Evolutionary conservation across 1,284 basidiomycete species (phyloP).

Genomic region (Malassezia yamatoensis): DNA sequence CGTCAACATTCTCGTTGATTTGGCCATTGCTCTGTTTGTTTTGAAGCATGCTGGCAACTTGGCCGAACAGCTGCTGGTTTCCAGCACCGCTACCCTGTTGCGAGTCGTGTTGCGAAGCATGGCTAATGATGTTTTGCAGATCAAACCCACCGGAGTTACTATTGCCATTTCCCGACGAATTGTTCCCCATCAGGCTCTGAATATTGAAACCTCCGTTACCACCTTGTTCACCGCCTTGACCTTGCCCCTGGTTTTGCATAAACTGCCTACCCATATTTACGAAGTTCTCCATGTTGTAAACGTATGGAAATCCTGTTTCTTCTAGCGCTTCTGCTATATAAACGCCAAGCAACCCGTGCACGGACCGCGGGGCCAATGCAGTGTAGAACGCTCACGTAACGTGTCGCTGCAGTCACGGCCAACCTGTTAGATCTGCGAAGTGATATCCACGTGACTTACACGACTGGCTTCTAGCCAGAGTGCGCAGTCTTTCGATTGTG

Average conservation of each 20-base stretch:
- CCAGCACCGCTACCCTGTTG: slow-evolving; percentile 1
- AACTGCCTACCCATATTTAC: slow-evolving; percentile 17
- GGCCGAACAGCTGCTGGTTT: slow-evolving; percentile 6
- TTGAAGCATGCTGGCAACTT: slow-evolving; percentile 7
- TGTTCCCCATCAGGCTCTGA: neutral
- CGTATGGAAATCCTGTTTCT: neutral
- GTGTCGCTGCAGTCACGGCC: too few species aligned
- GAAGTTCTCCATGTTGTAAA: slow-evolving; percentile 18
- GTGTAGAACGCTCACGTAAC: too few species aligned
- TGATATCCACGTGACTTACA: too few species aligned
- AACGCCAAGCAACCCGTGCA: too few species aligned
- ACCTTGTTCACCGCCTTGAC: neutral
- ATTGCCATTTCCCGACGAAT: neutral
- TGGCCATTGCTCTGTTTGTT: slow-evolving; percentile 8
- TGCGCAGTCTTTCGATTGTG: too few species aligned
- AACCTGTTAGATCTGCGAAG: too few species aligned
- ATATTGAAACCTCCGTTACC: neutral
- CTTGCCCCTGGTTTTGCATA: slow-evolving; percentile 10
- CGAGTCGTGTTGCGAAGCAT: neutral
- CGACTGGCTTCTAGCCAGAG: too few species aligned
- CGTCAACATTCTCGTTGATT: slow-evolving; percentile 8
- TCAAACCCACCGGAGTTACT: neutral
- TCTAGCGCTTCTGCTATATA: neutral
- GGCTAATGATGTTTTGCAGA: neutral
- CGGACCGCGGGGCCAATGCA: too few species aligned